Percentiles rank a stretch among this genome's conserved stretches.
Evolutionary conservation across 345 rosid genomes (phyloP).

Genomic region (Citrus trifoliata): DNA sequence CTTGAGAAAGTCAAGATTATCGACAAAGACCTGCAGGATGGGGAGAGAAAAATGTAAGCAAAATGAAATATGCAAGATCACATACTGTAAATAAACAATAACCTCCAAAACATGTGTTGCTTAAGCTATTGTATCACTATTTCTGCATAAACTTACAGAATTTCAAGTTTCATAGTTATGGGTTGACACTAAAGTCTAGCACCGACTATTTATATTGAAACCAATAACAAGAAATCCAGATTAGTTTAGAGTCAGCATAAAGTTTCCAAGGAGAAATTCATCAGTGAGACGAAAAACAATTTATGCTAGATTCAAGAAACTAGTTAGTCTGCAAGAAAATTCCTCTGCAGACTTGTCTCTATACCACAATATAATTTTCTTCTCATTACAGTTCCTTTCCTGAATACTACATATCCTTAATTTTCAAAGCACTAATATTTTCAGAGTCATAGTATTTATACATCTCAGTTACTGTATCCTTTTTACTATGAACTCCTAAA

Average conservation of each 20-base stretch:
- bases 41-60: background rate
- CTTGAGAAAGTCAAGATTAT: slow-evolving; percentile 29
- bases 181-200: background rate
- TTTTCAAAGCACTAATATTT: background rate
- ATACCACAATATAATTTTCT: background rate
- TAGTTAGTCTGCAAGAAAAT: background rate
- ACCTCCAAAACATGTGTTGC: background rate
- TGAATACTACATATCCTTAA: background rate
- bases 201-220: background rate
- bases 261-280: background rate
- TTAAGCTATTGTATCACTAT: background rate
- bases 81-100: background rate
- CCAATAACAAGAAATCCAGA: background rate
- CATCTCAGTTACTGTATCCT: background rate
- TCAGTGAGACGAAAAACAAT: background rate
- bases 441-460: background rate
- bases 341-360: background rate
- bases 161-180: background rate
- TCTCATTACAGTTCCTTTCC: background rate
- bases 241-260: background rate
- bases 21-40: slow-evolving; percentile 35
- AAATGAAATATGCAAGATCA: background rate
- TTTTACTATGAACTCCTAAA: background rate
- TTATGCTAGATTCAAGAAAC: background rate
- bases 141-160: background rate